These are phyloP conservation scores for Colletotrichum liriopes DNA, from an alignment of 2,329 filamentous ascomycete genomes.

Conservation along the genomic window DNA sequence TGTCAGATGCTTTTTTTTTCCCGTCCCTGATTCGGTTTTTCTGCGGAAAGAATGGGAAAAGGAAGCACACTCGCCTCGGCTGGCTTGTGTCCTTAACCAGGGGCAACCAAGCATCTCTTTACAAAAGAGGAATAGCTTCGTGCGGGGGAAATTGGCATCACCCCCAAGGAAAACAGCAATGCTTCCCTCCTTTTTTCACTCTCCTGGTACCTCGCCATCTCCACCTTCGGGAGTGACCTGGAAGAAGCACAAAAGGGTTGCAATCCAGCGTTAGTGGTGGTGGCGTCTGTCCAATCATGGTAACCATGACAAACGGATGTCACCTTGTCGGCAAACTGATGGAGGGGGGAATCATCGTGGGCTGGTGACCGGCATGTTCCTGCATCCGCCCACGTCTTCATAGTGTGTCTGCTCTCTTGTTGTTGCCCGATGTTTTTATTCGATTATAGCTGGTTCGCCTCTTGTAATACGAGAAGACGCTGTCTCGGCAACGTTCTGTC, in stretches of 20 bases:
- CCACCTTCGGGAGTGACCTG: not conserved
- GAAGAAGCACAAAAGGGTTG: not conserved
- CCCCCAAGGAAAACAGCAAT: not conserved
- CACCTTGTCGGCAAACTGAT: not conserved
- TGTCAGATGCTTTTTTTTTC: constrained; percentile 29
- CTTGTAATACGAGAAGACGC: constrained; percentile 18
- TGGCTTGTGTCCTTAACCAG: constrained; percentile 11
- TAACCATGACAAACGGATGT: not conserved
- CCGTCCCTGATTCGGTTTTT: not conserved
- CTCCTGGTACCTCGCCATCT: not conserved
- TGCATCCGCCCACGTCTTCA: constrained; percentile 29
- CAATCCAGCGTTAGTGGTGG: not conserved
- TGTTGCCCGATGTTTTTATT: not conserved
- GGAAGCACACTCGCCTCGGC: constrained; percentile 8
- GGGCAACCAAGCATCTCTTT: constrained; percentile 7
- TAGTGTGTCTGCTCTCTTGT: not conserved
- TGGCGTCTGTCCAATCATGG: not conserved
- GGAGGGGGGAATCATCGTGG: not conserved
- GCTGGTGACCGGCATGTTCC: constrained; percentile 31
- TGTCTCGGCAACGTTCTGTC: constrained; percentile 25
- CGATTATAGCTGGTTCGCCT: constrained; percentile 16
- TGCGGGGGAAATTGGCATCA: constrained; percentile 36
- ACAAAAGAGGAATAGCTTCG: constrained; percentile 30
- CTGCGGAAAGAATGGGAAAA: not conserved
- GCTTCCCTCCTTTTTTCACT: not conserved